Evolutionary conservation across 441 rosid genomes (phyloP), one percentile per base, ranked within the genome.

Genomic region (Syzygium syzygioides): DNA sequence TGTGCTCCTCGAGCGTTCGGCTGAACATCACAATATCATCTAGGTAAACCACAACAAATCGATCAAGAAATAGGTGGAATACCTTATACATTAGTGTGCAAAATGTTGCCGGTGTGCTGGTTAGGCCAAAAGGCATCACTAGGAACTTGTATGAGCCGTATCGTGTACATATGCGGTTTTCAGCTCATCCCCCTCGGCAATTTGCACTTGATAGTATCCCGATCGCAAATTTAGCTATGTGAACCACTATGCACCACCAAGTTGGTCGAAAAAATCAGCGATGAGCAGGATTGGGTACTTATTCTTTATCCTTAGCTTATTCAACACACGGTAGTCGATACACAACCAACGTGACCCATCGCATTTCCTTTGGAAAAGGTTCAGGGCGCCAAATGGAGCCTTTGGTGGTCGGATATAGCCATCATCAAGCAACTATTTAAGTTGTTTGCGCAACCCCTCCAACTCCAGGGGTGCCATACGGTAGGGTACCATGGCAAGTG

Each of bases 51-150:
- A 13, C 66, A 60, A 60, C 32, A 60, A 60, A 59, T 28, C 8
- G 4, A 60, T 60, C 2, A 0, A 60, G 32, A 3, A 28, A 28
- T 0, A 28, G 0, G 14, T 28, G 66, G 17, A 60, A 7, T 60
- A 28, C 30, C 68, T 60, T 60, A 17, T 60, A 28, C 4, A 60
- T n/a, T 30, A 60, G 32, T 15, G 32, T 60, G 17, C 4, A 60
- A 60, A 60, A 60, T 28, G 18, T 28, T 60, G 66, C 6, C 32
- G 13, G 14, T 26, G 17, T 0, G n/a, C 26, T 60, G 32, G 32
- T 60, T 5, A 64, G 3, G 23, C 7, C 4, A 5, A 68, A 68
- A 32, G 25, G 79, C 79, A 68, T 68, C 14, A 18, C 2, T 17
- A 32, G 48, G 1, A 66, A 68, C 79, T 68, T 2, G 14, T 18